Percentiles rank a stretch among this genome's conserved stretches.
These are phyloP conservation scores for Ceratobasidium sp. DNA, from an alignment of 1,284 basidiomycete genomes.

Conservation along the genomic window DNA sequence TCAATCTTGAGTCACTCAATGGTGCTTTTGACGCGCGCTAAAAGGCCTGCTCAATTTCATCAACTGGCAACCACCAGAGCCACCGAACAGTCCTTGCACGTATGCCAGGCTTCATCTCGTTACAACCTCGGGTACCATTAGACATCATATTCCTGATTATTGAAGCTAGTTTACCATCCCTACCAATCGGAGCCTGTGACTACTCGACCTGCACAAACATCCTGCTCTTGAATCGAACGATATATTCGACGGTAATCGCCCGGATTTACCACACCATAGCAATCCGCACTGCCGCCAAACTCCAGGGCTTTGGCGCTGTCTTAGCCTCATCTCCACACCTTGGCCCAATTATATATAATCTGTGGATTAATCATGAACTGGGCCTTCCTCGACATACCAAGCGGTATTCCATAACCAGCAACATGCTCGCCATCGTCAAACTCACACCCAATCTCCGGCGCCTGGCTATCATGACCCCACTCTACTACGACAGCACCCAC, in stretches of 20 bases:
- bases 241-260: constrained; percentile 9
- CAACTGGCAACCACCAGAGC: not conserved
- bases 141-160: constrained; percentile 11
- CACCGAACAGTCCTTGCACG: not conserved
- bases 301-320: not conserved
- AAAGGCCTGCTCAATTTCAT: not conserved
- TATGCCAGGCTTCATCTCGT: not conserved
- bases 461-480: constrained; percentile 13
- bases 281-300: not conserved
- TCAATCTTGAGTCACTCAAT: not conserved
- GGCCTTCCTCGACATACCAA: not conserved
- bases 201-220: not conserved
- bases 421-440: not conserved
- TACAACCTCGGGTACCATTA: not conserved
- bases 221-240: constrained; percentile 11
- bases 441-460: constrained; percentile 11
- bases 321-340: constrained; percentile 7
- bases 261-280: constrained; percentile 5
- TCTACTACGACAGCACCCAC: not conserved
- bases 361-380: constrained; percentile 24
- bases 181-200: constrained; percentile 1
- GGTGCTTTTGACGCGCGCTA: not conserved
- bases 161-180: not conserved
- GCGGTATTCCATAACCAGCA: constrained; percentile 8
- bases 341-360: constrained; percentile 11